Conservation (phyloP, 2,329 filamentous ascomycete genomes). For the Colletotrichum spinosum region DNA sequence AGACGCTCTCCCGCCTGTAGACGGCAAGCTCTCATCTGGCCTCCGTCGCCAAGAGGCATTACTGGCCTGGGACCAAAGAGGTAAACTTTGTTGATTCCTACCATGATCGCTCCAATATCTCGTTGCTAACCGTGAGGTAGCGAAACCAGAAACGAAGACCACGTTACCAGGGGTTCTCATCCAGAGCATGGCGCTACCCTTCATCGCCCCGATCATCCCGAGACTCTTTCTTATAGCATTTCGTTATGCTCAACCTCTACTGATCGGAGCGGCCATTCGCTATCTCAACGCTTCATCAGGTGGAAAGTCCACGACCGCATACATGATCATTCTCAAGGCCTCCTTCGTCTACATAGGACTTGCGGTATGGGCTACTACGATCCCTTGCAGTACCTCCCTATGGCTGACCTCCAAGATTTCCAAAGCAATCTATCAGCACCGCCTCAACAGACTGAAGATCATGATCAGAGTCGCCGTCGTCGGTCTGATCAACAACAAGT, state of each 20-base stretch:
- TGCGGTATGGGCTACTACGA: background rate
- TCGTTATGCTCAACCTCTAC: slow-evolving; percentile 22
- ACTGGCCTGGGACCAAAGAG: slow-evolving; percentile 21
- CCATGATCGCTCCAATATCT: background rate
- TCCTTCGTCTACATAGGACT: slow-evolving; percentile 14
- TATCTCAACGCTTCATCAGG: background rate
- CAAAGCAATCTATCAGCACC: background rate
- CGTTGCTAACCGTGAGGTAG: slow-evolving; percentile 2
- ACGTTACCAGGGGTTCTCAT: slow-evolving; percentile 9
- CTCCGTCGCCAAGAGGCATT: slow-evolving; percentile 7
- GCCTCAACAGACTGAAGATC: slow-evolving; percentile 16
- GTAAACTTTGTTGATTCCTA: background rate
- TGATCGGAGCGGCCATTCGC: slow-evolving; percentile 15
- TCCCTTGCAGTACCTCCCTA: rapidly evolving
- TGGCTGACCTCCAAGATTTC: background rate
- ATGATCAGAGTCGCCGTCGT: slow-evolving; percentile 19
- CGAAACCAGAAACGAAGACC: slow-evolving; percentile 9
- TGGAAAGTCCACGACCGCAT: background rate
- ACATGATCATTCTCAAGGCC: background rate
- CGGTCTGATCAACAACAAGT: slow-evolving; percentile 21
- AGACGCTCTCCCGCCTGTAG: slow-evolving; percentile 1
- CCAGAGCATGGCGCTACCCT: slow-evolving; percentile 1
- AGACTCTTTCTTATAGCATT: slow-evolving; percentile 19
- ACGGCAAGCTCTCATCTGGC: slow-evolving; percentile 4
- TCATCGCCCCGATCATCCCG: slow-evolving; percentile 15